Evolutionary conservation across 139 green algal species (phyloP), one percentile per base, ranked within the genome.

Genomic region (Auxenochlorella pyrenoidosa): DNA sequence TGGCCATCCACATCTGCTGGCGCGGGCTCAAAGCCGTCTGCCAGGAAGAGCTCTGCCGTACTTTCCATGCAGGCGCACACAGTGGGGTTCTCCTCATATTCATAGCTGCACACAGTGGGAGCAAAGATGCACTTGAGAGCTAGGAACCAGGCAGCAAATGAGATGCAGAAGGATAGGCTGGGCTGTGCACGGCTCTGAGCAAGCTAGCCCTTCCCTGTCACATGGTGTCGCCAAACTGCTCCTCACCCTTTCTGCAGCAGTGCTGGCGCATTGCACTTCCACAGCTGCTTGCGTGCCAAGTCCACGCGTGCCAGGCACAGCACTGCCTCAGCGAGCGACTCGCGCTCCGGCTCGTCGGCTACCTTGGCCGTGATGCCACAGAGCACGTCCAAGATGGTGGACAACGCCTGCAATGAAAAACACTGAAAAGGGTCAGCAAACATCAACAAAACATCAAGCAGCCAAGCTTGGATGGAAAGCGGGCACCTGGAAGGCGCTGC

Each of bases 31-130:
- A 92, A 73, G 44, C 84, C 88, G 47, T 92, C 84, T 41, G 87
- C 32, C 30, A 92, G 54, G 76, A 95, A 95, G 0, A 94, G 60
- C 66, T 91, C 68, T 19, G 94, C 94, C 28, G 92, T 92, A 10
- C 83, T 63, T 84, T 96, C 94, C 93, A 96, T 96, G 59, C 89
- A 88, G 15, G 87, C 66, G 51, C 94, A 96, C 34, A 96, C 92
- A 2, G 83, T 92, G 0, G 75, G 86, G 44, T 93, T 73, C 76
- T 95, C 90, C 76, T 96, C 94, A 40, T 87, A 63, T 82, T 96
- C 94, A 65, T 96, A 96, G 26, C 93, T 95, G 90, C 30, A 85
- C 13, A 54, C 26, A 51, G n/a, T 28, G 38, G 3, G 1, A 21
- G 19, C 5, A 34, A 43, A 78, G 18, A 16, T 58, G 13, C 58